phyloP scores from a whole-genome alignment of 805 yeast species.

The Kluyveromyces dobzhanskii region DNA sequence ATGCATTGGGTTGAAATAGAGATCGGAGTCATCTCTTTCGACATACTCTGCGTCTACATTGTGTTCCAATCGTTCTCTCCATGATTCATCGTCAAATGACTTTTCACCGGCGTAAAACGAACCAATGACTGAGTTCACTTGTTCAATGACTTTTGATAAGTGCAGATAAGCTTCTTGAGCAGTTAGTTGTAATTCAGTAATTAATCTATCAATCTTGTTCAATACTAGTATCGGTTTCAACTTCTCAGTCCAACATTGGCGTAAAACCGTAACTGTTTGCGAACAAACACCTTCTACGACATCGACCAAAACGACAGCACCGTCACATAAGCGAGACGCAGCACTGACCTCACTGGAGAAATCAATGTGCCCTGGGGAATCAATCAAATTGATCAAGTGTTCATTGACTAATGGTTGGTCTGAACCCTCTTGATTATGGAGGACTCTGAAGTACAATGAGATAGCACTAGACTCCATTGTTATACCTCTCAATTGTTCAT shows the following conservation, averaged over 20 bases:
- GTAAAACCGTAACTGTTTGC: conserved; percentile 86
- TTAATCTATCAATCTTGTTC: conserved; percentile 83
- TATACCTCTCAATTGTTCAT: conserved; percentile 92
- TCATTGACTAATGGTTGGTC: conserved; percentile 54
- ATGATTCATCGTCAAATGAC: conserved; percentile 75
- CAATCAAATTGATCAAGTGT: conserved; percentile 82
- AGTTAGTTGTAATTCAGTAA: conserved; percentile 71
- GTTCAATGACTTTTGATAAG: conserved; percentile 71
- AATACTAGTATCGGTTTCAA: conserved; percentile 80
- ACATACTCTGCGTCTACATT: conserved; percentile 44
- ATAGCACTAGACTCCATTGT: conserved; percentile 98
- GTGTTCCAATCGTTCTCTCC: conserved; percentile 57
- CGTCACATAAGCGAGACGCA: conserved; percentile 93
- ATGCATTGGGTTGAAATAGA: conserved; percentile 79
- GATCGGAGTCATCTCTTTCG: conserved; percentile 70
- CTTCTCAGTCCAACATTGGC: conserved; percentile 94
- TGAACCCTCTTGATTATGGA: conserved; percentile 35
- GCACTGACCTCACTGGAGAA: conserved; percentile 94
- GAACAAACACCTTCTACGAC: conserved; percentile 98
- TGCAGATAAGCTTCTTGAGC: conserved; percentile 83
- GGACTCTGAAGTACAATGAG: conserved; percentile 77
- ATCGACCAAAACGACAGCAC: conserved; percentile 90
- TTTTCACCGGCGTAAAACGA: conserved; percentile 88
- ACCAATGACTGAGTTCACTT: conserved; percentile 91
- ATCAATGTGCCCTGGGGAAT: conserved; percentile 99